These are phyloP conservation scores for Hypoxylon perforatum DNA, from an alignment of 495 filamentous ascomycete genomes.

Conservation along the genomic window DNA sequence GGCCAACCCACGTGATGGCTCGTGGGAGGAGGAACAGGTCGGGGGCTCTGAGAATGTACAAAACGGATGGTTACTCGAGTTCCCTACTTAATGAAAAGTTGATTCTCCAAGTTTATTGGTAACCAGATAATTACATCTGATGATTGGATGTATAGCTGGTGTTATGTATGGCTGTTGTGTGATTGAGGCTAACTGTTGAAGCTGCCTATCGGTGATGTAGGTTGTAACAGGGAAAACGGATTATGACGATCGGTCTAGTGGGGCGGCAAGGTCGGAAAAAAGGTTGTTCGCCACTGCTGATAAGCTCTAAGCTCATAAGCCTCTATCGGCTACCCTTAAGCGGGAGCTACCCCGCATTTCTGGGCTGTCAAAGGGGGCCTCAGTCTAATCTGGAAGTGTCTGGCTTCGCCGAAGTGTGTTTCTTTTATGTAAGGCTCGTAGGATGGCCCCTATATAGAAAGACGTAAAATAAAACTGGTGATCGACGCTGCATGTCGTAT, in stretches of 20 bases:
- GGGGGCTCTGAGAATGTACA: slow-evolving; percentile 24
- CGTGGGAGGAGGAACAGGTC: not conserved
- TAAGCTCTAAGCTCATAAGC: slow-evolving; percentile 18
- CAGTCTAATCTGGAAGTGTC: too few relatives aligned
- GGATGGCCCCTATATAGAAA: not conserved
- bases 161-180: too few relatives aligned
- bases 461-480: slow-evolving; percentile 28
- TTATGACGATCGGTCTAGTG: not conserved
- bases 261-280: not conserved
- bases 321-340: slow-evolving; percentile 9
- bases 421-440: slow-evolving; percentile 6
- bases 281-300: slow-evolving; percentile 22
- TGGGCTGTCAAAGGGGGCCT: not conserved
- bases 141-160: too few relatives aligned
- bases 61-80: not conserved
- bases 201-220: not conserved
- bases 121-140: too few relatives aligned
- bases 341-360: slow-evolving; percentile 37
- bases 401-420: too few relatives aligned
- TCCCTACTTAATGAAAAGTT: too few relatives aligned
- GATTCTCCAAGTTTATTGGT: too few relatives aligned
- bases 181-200: too few relatives aligned
- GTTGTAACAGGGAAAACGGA: not conserved
- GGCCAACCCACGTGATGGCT: slow-evolving; percentile 1
- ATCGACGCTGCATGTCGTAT: slow-evolving; percentile 36